Evolutionary conservation across 1,284 basidiomycete species (phyloP).

Genomic region (Trametes pubescens): DNA sequence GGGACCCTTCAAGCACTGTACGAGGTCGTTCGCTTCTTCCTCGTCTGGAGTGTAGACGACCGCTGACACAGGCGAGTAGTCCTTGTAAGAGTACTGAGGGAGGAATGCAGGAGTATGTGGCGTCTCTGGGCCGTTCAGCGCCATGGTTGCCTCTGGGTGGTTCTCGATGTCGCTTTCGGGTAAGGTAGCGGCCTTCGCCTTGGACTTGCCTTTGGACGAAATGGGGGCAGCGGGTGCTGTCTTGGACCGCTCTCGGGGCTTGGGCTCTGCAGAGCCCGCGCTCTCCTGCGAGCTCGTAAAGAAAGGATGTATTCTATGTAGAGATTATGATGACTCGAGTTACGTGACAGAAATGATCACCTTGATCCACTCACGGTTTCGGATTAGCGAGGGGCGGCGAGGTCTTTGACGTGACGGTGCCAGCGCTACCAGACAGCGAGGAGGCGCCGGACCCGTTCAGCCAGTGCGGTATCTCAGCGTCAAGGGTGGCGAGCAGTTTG

Average conservation of each 20-base stretch:
- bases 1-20: constrained; percentile 51
- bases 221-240: constrained; percentile 3
- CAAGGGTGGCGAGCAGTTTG: constrained; percentile 35
- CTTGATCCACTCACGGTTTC: constrained; percentile 9
- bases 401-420: neutral
- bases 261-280: neutral
- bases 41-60: constrained; percentile 53
- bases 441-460: constrained; percentile 15
- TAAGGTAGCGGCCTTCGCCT: neutral
- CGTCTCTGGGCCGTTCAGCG: neutral
- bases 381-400: constrained; percentile 1
- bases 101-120: constrained; percentile 17
- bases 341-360: no score
- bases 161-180: constrained; percentile 21
- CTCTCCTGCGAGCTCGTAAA: constrained; percentile 5
- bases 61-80: constrained; percentile 46
- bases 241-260: neutral
- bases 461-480: constrained; percentile 32
- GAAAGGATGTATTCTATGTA: constrained; percentile 8
- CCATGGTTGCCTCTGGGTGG: constrained; percentile 1
- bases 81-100: constrained; percentile 51
- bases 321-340: no score
- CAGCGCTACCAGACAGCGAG: neutral
- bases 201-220: constrained; percentile 8
- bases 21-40: constrained; percentile 52